These are phyloP conservation scores for Apocynum venetum DNA, from an alignment of 257 asterid genomes.

Conservation along the genomic window DNA sequence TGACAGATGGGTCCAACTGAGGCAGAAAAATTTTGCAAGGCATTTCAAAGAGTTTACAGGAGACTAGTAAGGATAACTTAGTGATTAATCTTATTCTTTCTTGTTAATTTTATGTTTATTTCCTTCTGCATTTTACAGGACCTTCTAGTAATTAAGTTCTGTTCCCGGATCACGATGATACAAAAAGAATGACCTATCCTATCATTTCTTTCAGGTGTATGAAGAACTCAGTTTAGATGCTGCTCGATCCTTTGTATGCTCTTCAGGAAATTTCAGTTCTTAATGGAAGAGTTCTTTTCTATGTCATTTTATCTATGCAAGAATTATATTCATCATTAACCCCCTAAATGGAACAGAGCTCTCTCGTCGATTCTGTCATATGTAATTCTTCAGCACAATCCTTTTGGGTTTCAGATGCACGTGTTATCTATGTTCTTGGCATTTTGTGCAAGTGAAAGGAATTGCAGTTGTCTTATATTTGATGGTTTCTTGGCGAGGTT, in stretches of 20 bases:
- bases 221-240: conserved; percentile 61
- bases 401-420: not conserved
- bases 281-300: not conserved
- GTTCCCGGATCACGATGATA: not conserved
- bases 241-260: conserved; percentile 45
- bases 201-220: conserved; percentile 45
- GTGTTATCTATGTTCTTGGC: not conserved
- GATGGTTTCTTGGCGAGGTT: too few relatives aligned
- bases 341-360: not conserved
- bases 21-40: conserved; percentile 65
- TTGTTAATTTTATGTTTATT: not conserved
- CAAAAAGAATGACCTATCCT: not conserved
- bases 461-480: too few relatives aligned
- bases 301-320: not conserved
- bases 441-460: not conserved
- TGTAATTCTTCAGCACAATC: not conserved
- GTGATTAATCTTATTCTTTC: conserved; percentile 4
- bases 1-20: conserved; percentile 59
- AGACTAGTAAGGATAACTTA: conserved; percentile 53
- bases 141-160: not conserved
- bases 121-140: not conserved
- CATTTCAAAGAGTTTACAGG: conserved; percentile 60
- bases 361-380: not conserved
- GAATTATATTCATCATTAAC: not conserved
- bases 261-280: conserved; percentile 2